Percentiles rank a stretch among this genome's conserved stretches.
These are phyloP conservation scores for Fusarium sp. DNA, from an alignment of 2,329 filamentous ascomycete species.

Conservation along the genomic window DNA sequence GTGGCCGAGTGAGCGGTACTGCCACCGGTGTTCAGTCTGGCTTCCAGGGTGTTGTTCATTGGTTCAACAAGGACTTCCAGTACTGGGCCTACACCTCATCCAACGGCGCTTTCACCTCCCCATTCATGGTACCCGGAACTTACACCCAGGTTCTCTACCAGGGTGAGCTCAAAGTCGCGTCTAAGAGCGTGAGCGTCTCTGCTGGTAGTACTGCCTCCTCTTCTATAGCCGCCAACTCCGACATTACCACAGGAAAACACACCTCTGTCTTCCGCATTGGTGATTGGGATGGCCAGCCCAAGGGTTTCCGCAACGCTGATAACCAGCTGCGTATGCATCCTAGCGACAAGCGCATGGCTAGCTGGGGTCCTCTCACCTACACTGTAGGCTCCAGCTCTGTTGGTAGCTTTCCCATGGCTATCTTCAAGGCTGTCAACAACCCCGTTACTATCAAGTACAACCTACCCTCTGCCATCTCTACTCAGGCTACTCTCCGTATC, in stretches of 20 bases:
- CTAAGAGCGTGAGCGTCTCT: slow-evolving; percentile 61
- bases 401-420: slow-evolving; percentile 72
- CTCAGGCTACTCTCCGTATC: slow-evolving; percentile 70
- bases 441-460: slow-evolving; percentile 72
- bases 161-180: slow-evolving; percentile 67
- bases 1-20: slow-evolving; percentile 71
- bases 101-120: slow-evolving; percentile 70
- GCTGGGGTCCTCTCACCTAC: slow-evolving; percentile 71
- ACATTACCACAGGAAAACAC: slow-evolving; percentile 58
- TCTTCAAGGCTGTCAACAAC: slow-evolving; percentile 71
- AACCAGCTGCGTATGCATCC: slow-evolving; percentile 78
- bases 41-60: slow-evolving; percentile 72
- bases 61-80: slow-evolving; percentile 72
- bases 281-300: slow-evolving; percentile 73
- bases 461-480: slow-evolving; percentile 60
- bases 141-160: slow-evolving; percentile 77
- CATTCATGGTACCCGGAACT: slow-evolving; percentile 74
- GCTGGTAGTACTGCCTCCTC: slow-evolving; percentile 62
- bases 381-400: slow-evolving; percentile 67
- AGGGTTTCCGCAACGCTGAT: slow-evolving; percentile 74
- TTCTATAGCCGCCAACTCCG: slow-evolving; percentile 63
- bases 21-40: slow-evolving; percentile 66
- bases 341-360: slow-evolving; percentile 71
- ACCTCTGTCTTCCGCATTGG: slow-evolving; percentile 73
- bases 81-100: slow-evolving; percentile 72